Base-by-base conservation (phyloP, 2,329 filamentous ascomycete species). In the Apiospora kogelbergensis region DNA sequence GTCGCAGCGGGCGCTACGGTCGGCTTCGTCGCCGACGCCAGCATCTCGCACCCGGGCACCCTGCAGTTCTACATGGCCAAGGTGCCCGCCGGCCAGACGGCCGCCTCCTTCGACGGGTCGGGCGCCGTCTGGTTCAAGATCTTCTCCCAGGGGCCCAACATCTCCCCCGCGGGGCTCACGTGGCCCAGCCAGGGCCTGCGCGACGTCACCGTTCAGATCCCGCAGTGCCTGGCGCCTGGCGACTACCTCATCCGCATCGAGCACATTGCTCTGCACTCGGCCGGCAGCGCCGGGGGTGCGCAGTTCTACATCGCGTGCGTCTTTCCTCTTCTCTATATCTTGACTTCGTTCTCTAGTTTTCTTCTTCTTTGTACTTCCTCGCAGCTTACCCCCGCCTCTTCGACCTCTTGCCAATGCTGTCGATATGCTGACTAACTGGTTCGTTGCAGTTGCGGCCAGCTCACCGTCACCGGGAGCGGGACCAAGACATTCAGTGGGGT, bases 181-280 rank as follows among this genome's bases (percentile, higher is more conserved):
- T 84, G 82, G 81, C 80, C 82, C 11, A 80, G 79, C 63, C 72
- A 80, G 63, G 80, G 81, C 74, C 80, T 78, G 45, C 75, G 74
- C 37, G 77, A 74, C 33, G 77, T 84, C 68, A 76, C 77, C 65
- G 81, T 84, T 45, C 78, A 76, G 45, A 81, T 86, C 64, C 84
- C 84, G 15, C 72, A 73, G 45, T 84, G 81, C 68, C 80, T 85
- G n/a, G 78, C 80, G 0, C 74, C 83, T n/a, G 84, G 84, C 67
- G 82, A 85, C 70, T 86, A 86, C 72, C 80, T 86, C 33, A 74
- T 86, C 5, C 81, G 84, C 17, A 81, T 82, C 22, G 84, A 86
- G 75, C 83, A 85, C 70, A 82, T 85, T 67, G 84, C 79, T 4
- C 79, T 86, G 11, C 84, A 86, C 74, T 77, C 74, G 65, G 83